phyloP scores from a whole-genome alignment of 75 land plant genomes.

The Selaginella moellendorffii region DNA sequence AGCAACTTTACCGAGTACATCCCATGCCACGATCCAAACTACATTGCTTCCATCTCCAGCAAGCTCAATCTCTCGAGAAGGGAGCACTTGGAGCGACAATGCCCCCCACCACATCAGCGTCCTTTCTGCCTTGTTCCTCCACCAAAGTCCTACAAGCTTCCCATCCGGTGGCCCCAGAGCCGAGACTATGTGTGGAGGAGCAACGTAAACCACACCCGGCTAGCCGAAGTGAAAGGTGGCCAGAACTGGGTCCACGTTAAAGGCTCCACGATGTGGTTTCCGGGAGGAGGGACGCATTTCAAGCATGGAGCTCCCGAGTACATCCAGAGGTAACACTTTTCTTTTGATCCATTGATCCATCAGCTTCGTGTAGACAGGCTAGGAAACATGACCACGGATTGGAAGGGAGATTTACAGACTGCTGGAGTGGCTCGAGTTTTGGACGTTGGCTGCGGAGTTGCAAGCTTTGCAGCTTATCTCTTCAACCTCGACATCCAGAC shows the following conservation, averaged over 20 bases:
- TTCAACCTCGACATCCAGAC: slow-evolving; percentile 53
- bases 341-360: neutral
- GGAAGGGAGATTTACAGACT: slow-evolving; percentile 44
- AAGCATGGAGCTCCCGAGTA: slow-evolving; percentile 77
- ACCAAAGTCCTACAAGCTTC: slow-evolving; percentile 56
- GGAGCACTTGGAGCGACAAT: slow-evolving; percentile 65
- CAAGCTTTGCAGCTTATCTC: slow-evolving; percentile 70
- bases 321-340: slow-evolving; percentile 46
- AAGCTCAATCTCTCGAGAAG: slow-evolving; percentile 31
- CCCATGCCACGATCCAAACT: slow-evolving; percentile 58
- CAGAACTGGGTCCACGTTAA: slow-evolving; percentile 85
- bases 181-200: slow-evolving; percentile 70
- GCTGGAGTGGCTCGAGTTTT: slow-evolving; percentile 63
- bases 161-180: slow-evolving; percentile 65
- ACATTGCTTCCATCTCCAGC: slow-evolving; percentile 17
- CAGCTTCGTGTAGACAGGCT: slow-evolving; percentile 24
- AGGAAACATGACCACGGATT: slow-evolving; percentile 64
- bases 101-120: slow-evolving; percentile 42
- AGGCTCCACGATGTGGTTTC: slow-evolving; percentile 68
- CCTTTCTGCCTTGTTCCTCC: slow-evolving; percentile 76
- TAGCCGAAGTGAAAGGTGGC: slow-evolving; percentile 89
- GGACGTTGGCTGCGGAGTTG: slow-evolving; percentile 89
- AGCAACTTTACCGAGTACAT: slow-evolving; percentile 45
- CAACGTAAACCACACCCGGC: slow-evolving; percentile 68
- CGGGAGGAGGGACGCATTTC: slow-evolving; percentile 90